Percentiles rank a stretch among this genome's conserved stretches.
Evolutionary conservation across 2,329 filamentous ascomycete species (phyloP).

Genomic region (Talaromyces rugulosus): DNA sequence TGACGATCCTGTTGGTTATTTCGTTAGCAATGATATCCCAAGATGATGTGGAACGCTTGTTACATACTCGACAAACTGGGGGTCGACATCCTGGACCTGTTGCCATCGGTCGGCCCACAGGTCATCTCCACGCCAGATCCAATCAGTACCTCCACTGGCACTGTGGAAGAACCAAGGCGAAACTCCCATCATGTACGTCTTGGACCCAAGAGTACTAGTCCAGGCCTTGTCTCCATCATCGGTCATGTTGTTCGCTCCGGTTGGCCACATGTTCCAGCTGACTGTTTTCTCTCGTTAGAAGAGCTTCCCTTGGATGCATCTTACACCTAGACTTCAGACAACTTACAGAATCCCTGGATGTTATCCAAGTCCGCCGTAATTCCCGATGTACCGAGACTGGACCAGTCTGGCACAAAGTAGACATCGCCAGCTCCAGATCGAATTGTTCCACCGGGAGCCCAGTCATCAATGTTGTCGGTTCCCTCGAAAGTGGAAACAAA

Average conservation of each 20-base stretch:
- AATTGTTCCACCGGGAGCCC: slow-evolving; percentile 22
- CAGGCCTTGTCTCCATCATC: slow-evolving; percentile 37
- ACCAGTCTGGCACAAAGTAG: slow-evolving; percentile 48
- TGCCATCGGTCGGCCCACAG: slow-evolving; percentile 60
- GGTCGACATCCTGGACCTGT: slow-evolving; percentile 48
- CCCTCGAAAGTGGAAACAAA: slow-evolving; percentile 47
- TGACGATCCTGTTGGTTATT: slow-evolving; percentile 42
- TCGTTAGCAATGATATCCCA: not conserved
- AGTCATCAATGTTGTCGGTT: slow-evolving; percentile 37
- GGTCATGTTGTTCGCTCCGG: slow-evolving; percentile 33
- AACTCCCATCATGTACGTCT: slow-evolving; percentile 51
- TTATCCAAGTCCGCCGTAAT: slow-evolving; percentile 22
- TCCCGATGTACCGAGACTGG: slow-evolving; percentile 28
- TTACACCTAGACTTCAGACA: too few species aligned
- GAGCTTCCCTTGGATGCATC: not conserved
- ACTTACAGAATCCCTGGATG: slow-evolving; percentile 29
- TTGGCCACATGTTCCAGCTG: slow-evolving; percentile 43
- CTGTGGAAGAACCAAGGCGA: slow-evolving; percentile 50
- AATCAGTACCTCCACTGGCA: slow-evolving; percentile 45
- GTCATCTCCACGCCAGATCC: slow-evolving; percentile 58
- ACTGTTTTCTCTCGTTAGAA: slow-evolving; percentile 18
- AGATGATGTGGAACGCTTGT: not conserved
- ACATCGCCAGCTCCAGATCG: slow-evolving; percentile 23
- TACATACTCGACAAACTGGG: slow-evolving; percentile 46
- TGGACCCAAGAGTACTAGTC: slow-evolving; percentile 30